These are phyloP conservation scores for Lipomyces sp. DNA, from an alignment of 805 yeast species.

Conservation along the genomic window DNA sequence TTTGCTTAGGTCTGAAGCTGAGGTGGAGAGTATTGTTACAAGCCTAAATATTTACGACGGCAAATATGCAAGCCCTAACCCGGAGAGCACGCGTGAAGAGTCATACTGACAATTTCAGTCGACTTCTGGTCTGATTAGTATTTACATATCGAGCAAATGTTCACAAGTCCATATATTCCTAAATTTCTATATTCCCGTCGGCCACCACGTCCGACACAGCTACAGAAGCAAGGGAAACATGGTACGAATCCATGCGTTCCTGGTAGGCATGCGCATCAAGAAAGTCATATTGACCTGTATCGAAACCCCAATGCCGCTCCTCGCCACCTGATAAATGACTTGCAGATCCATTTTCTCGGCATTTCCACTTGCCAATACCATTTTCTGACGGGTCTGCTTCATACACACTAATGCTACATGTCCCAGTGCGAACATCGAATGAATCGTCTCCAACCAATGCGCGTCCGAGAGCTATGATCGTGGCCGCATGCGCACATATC, in stretches of 20 bases:
- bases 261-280: conserved; percentile 32
- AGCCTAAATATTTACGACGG: no score
- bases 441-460: conserved; percentile 60
- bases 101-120: no score
- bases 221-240: background rate
- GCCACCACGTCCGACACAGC: background rate
- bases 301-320: conserved; percentile 92
- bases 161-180: background rate
- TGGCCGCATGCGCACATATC: conserved; percentile 91
- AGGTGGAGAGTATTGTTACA: background rate
- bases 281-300: conserved; percentile 34
- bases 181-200: background rate
- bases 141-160: background rate
- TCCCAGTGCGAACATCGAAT: conserved; percentile 71
- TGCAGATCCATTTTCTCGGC: conserved; percentile 72
- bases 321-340: conserved; percentile 76
- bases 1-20: background rate
- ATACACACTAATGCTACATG: conserved; percentile 81
- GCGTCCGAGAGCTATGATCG: conserved; percentile 87
- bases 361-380: conserved; percentile 56
- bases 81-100: no score
- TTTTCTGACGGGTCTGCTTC: conserved; percentile 40
- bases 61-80: no score
- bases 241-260: background rate
- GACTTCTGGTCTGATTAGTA: background rate